Evolutionary conservation across 805 yeast species (phyloP), one percentile per base, ranked within the genome.

Genomic region (Yarrowia yakushimensis): DNA sequence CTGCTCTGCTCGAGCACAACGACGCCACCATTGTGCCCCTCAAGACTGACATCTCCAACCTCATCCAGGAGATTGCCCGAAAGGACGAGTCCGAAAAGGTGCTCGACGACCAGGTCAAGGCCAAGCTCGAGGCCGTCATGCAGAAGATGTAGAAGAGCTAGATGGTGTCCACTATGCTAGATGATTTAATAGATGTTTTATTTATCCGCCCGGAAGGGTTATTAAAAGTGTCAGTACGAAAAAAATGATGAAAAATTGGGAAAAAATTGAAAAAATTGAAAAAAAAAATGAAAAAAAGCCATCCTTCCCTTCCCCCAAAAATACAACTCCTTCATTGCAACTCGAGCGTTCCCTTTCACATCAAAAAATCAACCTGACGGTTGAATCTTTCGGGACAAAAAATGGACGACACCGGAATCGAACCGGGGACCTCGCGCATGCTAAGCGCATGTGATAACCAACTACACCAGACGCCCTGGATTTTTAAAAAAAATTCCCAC

Each of bases 1-100:
- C 88, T 72, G 81, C 82, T 70, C 80, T 93, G 68, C 89, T 87
- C 79, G 74, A 81, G 63, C 82, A 83, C 67, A 81, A 86, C 73
- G 79, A 80, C 45, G 72, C 82, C 25, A 82, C 87, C 42, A 73
- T 84, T 42, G 31, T 22, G 22, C 31, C 48, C 3, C 34, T 55
- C 37, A 39, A 55, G 61, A 39, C 39, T 20, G 78, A 79, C 41
- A 71, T 55, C 6, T 30, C 36, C n/a, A 22, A 20, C 15, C 36
- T 41, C 17, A 39, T 55, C 30, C 34, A 55, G 61, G 48, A 55
- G 48, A 55, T 55, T 39, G 61, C 61, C 12, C 37, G 48, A 55
- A 39, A 55, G 48, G 61, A 55, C 46, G 48, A 55, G 48, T 6
- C 28, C n/a, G 48, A 39, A n/a, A 28, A 39, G 48, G 28, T 55